phyloP scores from a whole-genome alignment of 2,329 filamentous ascomycete species.

The Chrysosporium keratinophilum region DNA sequence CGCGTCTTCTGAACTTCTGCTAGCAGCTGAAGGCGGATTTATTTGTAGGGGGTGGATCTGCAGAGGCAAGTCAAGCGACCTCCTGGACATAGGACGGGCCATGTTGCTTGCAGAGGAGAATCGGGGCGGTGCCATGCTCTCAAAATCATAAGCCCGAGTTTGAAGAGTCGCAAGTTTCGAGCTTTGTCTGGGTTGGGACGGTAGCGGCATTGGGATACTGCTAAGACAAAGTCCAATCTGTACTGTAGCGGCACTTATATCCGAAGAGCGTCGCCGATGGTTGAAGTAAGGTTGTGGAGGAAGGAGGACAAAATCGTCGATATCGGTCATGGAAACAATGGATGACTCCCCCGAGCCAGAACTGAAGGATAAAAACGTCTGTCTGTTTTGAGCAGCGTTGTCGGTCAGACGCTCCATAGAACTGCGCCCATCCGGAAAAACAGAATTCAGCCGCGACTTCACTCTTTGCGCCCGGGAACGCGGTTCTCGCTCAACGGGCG shows the following conservation, averaged over 20 bases:
- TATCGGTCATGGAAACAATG: slow-evolving; percentile 11
- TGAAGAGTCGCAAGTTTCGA: neutral
- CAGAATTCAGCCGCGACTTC: slow-evolving; percentile 2
- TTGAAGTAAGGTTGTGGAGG: slow-evolving; percentile 18
- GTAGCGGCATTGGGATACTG: slow-evolving; percentile 13
- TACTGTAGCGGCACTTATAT: slow-evolving; percentile 21
- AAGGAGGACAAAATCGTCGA: slow-evolving; percentile 13
- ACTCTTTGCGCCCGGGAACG: neutral
- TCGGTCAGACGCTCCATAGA: slow-evolving; percentile 9
- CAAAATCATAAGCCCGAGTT: neutral
- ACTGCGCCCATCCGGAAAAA: slow-evolving; percentile 9
- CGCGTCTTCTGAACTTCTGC: neutral
- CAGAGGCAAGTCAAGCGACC: neutral
- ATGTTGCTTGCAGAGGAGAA: neutral
- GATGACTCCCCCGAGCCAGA: slow-evolving; percentile 17
- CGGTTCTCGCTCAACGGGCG: neutral
- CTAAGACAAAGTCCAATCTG: slow-evolving; percentile 24
- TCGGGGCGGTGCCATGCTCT: slow-evolving; percentile 2
- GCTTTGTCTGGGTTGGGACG: neutral
- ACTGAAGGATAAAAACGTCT: slow-evolving; percentile 17
- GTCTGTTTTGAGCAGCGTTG: neutral
- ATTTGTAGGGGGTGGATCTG: neutral
- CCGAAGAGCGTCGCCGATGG: slow-evolving; percentile 20
- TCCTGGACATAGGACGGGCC: neutral
- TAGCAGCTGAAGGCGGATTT: neutral